These are phyloP conservation scores for Heterobasidion irregulare DNA, from an alignment of 1,284 basidiomycete species.

Conservation along the genomic window DNA sequence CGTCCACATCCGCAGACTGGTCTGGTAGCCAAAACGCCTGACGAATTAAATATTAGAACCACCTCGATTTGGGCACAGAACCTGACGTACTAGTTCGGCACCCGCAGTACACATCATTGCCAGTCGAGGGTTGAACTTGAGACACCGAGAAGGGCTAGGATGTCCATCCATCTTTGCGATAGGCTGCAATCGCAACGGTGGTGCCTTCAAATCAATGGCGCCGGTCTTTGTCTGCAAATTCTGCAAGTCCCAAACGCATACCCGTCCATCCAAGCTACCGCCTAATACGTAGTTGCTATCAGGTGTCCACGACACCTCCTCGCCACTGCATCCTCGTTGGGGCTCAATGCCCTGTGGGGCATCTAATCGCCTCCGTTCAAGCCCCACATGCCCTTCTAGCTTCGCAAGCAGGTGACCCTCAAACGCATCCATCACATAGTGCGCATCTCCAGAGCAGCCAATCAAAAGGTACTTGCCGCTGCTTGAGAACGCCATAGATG, in stretches of 20 bases:
- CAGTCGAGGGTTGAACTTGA: slow-evolving; percentile 80
- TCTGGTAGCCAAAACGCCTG: slow-evolving; percentile 84
- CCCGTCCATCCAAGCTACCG: slow-evolving; percentile 76
- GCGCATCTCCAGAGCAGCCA: slow-evolving; percentile 87
- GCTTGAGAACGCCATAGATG: slow-evolving; percentile 84
- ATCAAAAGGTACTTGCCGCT: slow-evolving; percentile 88
- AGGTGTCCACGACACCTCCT: slow-evolving; percentile 88
- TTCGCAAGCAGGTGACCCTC: slow-evolving; percentile 77
- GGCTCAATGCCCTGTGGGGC: slow-evolving; percentile 58
- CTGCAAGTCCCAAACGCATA: slow-evolving; percentile 77
- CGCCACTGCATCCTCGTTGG: slow-evolving; percentile 71
- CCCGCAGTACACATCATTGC: slow-evolving; percentile 89
- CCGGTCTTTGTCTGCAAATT: slow-evolving; percentile 42
- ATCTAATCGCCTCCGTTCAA: slow-evolving; percentile 59
- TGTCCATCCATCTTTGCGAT: slow-evolving; percentile 63
- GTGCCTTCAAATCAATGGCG: slow-evolving; percentile 42
- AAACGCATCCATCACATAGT: slow-evolving; percentile 90
- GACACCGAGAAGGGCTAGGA: slow-evolving; percentile 75
- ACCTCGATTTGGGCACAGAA: background rate
- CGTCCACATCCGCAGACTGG: slow-evolving; percentile 37
- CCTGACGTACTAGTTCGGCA: slow-evolving; percentile 65
- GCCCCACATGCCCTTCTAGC: slow-evolving; percentile 73
- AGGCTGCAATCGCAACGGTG: slow-evolving; percentile 48
- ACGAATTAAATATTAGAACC: slow-evolving; percentile 4
- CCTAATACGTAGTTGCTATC: slow-evolving; percentile 84